phyloP scores from a whole-genome alignment of 805 yeast genomes.

The Sugiyamaella marilandica region DNA sequence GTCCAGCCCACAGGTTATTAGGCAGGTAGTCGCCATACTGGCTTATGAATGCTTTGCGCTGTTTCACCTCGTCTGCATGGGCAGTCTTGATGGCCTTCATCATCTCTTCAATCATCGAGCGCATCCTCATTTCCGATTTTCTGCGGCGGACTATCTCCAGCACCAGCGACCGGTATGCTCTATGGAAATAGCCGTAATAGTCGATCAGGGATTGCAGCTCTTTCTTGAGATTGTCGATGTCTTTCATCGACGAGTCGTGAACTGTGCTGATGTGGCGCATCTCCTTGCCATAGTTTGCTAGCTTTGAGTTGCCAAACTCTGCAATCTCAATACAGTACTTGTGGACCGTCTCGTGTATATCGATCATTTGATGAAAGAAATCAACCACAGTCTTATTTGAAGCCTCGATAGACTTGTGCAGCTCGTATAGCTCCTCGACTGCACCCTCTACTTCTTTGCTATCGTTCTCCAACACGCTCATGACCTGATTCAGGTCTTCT shows the following conservation, averaged over 20 bases:
- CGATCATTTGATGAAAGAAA: conserved; percentile 22
- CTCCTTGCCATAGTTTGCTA: conserved; percentile 18
- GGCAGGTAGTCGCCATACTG: conserved; percentile 56
- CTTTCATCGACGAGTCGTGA: conserved; percentile 24
- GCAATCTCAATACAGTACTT: conserved; percentile 16
- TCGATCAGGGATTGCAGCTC: conserved; percentile 40
- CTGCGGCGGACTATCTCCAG: conserved; percentile 51
- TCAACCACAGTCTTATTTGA: conserved; percentile 19
- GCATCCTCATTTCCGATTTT: conserved; percentile 39
- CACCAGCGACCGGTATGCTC: conserved; percentile 49
- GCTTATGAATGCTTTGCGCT: conserved; percentile 42
- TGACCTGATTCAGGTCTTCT: conserved; percentile 47
- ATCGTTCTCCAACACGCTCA: conserved; percentile 44
- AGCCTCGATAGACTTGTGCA: conserved; percentile 18
- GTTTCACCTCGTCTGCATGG: conserved; percentile 41
- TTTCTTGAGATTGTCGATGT: conserved; percentile 29
- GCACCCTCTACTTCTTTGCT: conserved; percentile 33
- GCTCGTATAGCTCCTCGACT: conserved; percentile 23
- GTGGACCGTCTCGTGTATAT: conserved; percentile 25
- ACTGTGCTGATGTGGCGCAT: conserved; percentile 21
- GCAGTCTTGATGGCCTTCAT: conserved; percentile 37
- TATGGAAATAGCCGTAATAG: conserved; percentile 48
- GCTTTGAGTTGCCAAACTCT: conserved; percentile 19
- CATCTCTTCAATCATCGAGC: conserved; percentile 39
- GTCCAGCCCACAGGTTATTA: conserved; percentile 45